Percentiles rank a stretch among this genome's conserved stretches.
These are phyloP conservation scores for Candida tallmaniae DNA, from an alignment of 805 yeast species.

Conservation along the genomic window DNA sequence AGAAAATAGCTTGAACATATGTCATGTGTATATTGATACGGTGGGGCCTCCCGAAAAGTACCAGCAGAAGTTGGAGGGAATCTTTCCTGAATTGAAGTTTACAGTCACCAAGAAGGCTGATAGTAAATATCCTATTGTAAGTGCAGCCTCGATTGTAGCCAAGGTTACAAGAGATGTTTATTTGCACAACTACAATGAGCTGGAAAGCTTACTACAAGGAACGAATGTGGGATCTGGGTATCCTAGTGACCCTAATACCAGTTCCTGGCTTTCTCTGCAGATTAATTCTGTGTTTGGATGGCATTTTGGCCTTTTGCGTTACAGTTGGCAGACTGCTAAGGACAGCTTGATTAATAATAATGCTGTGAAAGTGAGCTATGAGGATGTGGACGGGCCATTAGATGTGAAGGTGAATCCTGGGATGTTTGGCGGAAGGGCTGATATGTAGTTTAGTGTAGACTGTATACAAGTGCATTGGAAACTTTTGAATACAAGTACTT, in stretches of 20 bases:
- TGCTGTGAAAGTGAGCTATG: constrained; percentile 59
- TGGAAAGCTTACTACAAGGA: constrained; percentile 24
- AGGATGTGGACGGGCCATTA: constrained; percentile 29
- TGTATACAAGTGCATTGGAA: no score
- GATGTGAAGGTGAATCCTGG: constrained; percentile 3
- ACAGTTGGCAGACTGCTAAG: constrained; percentile 91
- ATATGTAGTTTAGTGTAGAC: constrained; percentile 1
- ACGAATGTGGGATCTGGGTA: constrained; percentile 80
- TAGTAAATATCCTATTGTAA: constrained; percentile 83
- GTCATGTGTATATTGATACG: constrained; percentile 84
- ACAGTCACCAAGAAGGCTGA: constrained; percentile 95
- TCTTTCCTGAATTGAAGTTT: constrained; percentile 67
- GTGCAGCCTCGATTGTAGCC: constrained; percentile 93
- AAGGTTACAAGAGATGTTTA: constrained; percentile 88
- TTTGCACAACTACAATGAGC: constrained; percentile 32
- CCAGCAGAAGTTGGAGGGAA: constrained; percentile 62
- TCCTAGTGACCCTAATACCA: constrained; percentile 88
- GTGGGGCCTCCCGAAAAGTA: constrained; percentile 93
- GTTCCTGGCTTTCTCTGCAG: constrained; percentile 60
- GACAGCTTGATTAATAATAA: constrained; percentile 57
- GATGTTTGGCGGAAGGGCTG: constrained; percentile 2
- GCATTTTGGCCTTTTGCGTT: constrained; percentile 67
- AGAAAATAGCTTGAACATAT: constrained; percentile 42
- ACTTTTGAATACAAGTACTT: no score
- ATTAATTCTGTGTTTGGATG: constrained; percentile 83